Base-by-base conservation (phyloP, 495 filamentous ascomycete species). In the Paragyromitra xinjiangensis region DNA sequence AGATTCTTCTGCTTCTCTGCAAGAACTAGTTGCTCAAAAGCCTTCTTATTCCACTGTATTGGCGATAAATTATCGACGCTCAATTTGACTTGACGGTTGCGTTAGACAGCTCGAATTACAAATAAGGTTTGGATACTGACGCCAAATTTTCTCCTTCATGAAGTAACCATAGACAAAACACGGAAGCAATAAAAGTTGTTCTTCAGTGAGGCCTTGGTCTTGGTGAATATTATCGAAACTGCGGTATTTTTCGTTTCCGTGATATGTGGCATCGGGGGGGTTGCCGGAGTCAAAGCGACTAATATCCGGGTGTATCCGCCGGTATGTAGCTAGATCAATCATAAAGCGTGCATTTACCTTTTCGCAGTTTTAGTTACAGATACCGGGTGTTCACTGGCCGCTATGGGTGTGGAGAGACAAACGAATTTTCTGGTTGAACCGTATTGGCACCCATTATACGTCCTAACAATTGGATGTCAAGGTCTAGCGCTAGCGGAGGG, bases 1-100 rank as follows among this genome's bases (percentile, higher is more conserved):
- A 53, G 50, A 24, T 53, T 22, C 1, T 53, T 53, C 50, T 53
- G 50, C 6, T 53, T 53, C n/a, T 53, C 19, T 19, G 50, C 16
- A 19, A 53, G 50, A 53, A 53, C 50, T 7, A 53, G 19, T 53
- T 53, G 50, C 7, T 53, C 50, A 53, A 53, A 53, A 7, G 50
- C 50, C 19, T 53, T 53, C 50, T 53, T 53, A 22, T 53, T 53
- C 50, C 50, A 53, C 19, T 53, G 50, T 19, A 53, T 53, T 19
- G 50, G 50, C 1, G 50, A 53, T 53, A 53, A 8, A 8, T 53
- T 8, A 7, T 24, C n/a, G 0, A 53, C 50, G 19, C 19, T 19
- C 19, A 53, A 53, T 53, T 53, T 53, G 19, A 53, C 50, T 53
- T 19, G 3, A 6, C 50, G 16, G 7, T 19, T 22, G 50, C 1